Base-by-base conservation (phyloP, 2,329 filamentous ascomycete genomes). In the Fusarium sp. region DNA sequence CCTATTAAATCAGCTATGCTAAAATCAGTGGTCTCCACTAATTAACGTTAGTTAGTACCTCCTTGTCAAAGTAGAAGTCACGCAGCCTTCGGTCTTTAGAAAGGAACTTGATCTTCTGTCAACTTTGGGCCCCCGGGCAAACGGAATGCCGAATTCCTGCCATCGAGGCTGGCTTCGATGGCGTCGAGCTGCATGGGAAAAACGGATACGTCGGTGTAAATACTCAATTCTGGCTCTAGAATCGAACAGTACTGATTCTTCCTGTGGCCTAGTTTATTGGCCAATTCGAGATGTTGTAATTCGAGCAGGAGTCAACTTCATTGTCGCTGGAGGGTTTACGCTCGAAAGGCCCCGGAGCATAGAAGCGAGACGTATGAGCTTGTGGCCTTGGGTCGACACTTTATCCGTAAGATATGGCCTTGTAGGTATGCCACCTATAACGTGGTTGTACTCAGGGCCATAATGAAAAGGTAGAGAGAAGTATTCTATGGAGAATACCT, bases 61-160 rank as follows among this genome's bases (percentile, higher is more conserved):
- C 6, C 6, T 23, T 23, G 22, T 23, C 22, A 23, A 23, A 23
- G 22, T 23, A 23, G 22, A 23, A 23, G 22, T 23, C 22, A 23
- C 6, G 22, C 22, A 23, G 6, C 22, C 22, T 23, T 23, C 22
- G 22, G 22, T 23, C 22, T 23, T 23, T 23, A 23, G 6, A 23
- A 23, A 23, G 22, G 22, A 7, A 23, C 22, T 23, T 7, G 6
- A 23, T 23, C 22, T 23, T 23, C 23, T 25, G 23, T 20, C 90
- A 92, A 75, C 81, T 92, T 1, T 90, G 87, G 85, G 84, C 83
- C 2, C 77, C 87, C 4, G 88, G 90, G 20, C 84, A 89, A 9
- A 81, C 81, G 76, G 78, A 2, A 75, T 77, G 1, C 6, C 1
- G 1, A 2, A 5, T 10, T 23, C 22, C 3, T n/a, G 5, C 3